phyloP scores from a whole-genome alignment of 2,329 filamentous ascomycete genomes.

The Ascochyta rabiei region DNA sequence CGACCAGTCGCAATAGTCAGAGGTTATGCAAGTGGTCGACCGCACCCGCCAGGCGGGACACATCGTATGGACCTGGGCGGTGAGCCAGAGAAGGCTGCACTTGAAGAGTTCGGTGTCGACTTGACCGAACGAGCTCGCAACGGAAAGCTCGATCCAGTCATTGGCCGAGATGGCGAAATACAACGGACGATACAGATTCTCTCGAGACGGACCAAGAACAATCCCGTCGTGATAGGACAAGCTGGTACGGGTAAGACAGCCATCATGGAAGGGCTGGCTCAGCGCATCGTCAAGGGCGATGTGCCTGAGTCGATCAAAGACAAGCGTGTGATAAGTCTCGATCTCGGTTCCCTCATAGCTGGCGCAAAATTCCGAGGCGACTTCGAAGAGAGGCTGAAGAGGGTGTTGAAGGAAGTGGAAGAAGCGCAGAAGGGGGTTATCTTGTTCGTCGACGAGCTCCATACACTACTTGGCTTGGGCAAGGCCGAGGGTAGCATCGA shows the following conservation, averaged over 20 bases:
- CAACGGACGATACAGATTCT: conserved; percentile 93
- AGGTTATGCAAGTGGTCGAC: conserved; percentile 64
- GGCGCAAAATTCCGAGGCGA: conserved; percentile 95
- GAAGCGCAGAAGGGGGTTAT: conserved; percentile 89
- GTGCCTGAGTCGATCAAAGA: conserved; percentile 96
- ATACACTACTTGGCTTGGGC: conserved; percentile 87
- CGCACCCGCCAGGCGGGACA: conserved; percentile 88
- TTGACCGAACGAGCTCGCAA: conserved; percentile 82
- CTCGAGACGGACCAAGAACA: conserved; percentile 92
- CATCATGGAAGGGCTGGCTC: conserved; percentile 85
- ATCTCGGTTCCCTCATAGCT: conserved; percentile 90
- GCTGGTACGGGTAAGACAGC: conserved; percentile 95
- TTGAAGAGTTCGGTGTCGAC: conserved; percentile 91
- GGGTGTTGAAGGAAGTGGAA: conserved; percentile 88
- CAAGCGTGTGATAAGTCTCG: conserved; percentile 84
- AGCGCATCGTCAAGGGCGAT: conserved; percentile 88
- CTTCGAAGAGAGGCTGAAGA: conserved; percentile 92
- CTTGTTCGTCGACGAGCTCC: conserved; percentile 92
- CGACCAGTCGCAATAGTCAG: conserved; percentile 55
- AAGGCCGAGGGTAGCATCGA: conserved; percentile 97
- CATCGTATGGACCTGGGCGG: conserved; percentile 90
- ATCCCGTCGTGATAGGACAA: conserved; percentile 89
- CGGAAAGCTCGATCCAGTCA: conserved; percentile 94
- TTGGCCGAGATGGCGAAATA: conserved; percentile 89
- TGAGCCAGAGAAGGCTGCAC: conserved; percentile 77